A percentile compares a stretch with the other conserved stretches of the same genome.
Evolutionary conservation across 2,329 filamentous ascomycete species (phyloP).

Genomic region (Apiospora sp.): DNA sequence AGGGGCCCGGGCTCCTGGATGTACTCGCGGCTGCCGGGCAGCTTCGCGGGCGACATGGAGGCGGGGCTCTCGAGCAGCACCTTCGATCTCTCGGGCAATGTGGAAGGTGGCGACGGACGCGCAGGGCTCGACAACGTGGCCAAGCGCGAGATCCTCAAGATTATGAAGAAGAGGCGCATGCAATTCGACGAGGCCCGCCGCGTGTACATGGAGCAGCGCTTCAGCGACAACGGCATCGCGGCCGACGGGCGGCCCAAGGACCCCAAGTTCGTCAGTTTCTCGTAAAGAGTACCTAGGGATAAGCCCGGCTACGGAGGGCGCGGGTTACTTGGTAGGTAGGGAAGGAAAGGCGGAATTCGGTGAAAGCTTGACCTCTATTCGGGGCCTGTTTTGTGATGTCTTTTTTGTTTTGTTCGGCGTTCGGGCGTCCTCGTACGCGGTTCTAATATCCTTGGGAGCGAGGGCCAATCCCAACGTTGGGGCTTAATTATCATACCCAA

Average conservation of each 20-base stretch:
- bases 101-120: conserved; percentile 79
- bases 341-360: neutral
- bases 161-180: conserved; percentile 88
- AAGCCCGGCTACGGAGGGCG: neutral
- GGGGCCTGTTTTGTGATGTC: conserved; percentile 3
- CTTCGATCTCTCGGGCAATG: conserved; percentile 84
- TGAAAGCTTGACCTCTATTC: neutral
- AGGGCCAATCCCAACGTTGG: neutral
- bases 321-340: neutral
- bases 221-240: conserved; percentile 87
- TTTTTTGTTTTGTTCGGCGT: conserved; percentile 10
- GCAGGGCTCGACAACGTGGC: conserved; percentile 81
- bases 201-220: conserved; percentile 84
- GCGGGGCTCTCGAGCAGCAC: conserved; percentile 82
- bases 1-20: conserved; percentile 64
- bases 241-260: conserved; percentile 87
- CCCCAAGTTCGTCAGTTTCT: conserved; percentile 96
- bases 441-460: conserved; percentile 10
- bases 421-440: conserved; percentile 9
- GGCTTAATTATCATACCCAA: neutral
- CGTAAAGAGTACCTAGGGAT: conserved; percentile 49
- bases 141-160: conserved; percentile 83
- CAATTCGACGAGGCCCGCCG: conserved; percentile 91
- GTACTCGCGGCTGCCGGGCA: conserved; percentile 79
- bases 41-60: conserved; percentile 86